Percentiles rank a stretch among this genome's conserved stretches.
These are phyloP conservation scores for Hymenotorrendiella dingleyae DNA, from an alignment of 2,329 filamentous ascomycete species.

Conservation along the genomic window DNA sequence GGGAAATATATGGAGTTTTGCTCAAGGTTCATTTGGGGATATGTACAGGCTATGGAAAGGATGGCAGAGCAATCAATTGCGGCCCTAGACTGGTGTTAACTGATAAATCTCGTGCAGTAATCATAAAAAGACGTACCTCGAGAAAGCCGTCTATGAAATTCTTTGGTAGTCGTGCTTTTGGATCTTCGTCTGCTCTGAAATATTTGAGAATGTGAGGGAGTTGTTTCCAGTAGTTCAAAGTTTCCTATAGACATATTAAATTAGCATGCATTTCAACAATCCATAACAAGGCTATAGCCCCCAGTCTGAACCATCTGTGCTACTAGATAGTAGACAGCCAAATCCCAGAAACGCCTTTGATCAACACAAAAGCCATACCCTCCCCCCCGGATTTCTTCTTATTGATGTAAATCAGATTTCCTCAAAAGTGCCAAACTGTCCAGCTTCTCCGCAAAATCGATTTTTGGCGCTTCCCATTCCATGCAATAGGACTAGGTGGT, in stretches of 20 bases:
- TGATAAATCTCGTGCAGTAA: not conserved
- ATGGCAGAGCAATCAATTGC: constrained; percentile 25
- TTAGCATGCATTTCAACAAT: not conserved
- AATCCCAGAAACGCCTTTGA: too few relatives aligned
- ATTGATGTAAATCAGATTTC: too few relatives aligned
- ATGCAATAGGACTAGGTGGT: too few relatives aligned
- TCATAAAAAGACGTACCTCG: constrained; percentile 50
- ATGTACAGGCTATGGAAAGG: constrained; percentile 29
- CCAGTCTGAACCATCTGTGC: too few relatives aligned
- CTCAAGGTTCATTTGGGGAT: constrained; percentile 24
- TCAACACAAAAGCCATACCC: too few relatives aligned
- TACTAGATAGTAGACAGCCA: too few relatives aligned
- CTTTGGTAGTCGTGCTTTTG: constrained; percentile 67
- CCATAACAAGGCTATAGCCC: not conserved
- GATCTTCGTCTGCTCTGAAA: constrained; percentile 83
- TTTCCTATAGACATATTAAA: constrained; percentile 60
- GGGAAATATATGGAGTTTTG: constrained; percentile 19
- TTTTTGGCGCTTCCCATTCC: too few relatives aligned
- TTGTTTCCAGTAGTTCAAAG: constrained; percentile 99
- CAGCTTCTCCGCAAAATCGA: too few relatives aligned
- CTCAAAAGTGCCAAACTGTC: too few relatives aligned
- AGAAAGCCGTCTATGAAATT: constrained; percentile 94
- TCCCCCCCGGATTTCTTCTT: too few relatives aligned
- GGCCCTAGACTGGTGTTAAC: constrained; percentile 24
- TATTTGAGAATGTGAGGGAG: constrained; percentile 93